phyloP scores from a whole-genome alignment of 495 filamentous ascomycete species.

The Penicillium simplicissimum region DNA sequence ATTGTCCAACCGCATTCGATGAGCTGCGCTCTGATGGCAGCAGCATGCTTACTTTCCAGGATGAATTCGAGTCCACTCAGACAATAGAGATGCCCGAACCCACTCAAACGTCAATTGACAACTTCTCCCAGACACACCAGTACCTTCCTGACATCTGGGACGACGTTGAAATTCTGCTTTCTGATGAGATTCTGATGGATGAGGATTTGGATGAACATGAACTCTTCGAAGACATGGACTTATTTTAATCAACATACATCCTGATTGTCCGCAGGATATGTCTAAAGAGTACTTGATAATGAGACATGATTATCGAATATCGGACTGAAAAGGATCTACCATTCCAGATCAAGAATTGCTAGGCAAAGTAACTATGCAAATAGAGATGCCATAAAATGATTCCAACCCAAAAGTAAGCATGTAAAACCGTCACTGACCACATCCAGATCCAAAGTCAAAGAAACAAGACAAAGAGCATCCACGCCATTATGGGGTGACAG shows the following conservation, averaged over 20 bases:
- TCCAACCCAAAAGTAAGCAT: neutral
- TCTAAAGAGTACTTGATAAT: neutral
- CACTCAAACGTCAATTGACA: neutral
- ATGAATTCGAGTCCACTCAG: neutral
- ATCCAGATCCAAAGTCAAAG: too few relatives aligned
- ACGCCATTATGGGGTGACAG: too few relatives aligned
- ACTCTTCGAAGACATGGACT: neutral
- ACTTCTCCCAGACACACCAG: neutral
- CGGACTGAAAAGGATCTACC: neutral
- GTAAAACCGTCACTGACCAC: neutral
- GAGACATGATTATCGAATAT: neutral
- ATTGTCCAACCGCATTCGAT: neutral
- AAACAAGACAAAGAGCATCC: too few relatives aligned
- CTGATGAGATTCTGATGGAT: neutral
- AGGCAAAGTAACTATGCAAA: neutral
- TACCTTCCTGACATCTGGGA: neutral
- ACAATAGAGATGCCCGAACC: too few relatives aligned
- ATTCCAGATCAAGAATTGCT: neutral
- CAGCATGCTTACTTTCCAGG: neutral
- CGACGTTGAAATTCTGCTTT: neutral
- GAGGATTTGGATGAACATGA: neutral
- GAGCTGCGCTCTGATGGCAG: slow-evolving; percentile 1
- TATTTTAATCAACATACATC: neutral
- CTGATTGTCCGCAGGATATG: neutral
- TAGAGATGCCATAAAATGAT: neutral